Conservation (phyloP, 1,284 basidiomycete genomes). For the Exobasidium cylindrosporum region DNA sequence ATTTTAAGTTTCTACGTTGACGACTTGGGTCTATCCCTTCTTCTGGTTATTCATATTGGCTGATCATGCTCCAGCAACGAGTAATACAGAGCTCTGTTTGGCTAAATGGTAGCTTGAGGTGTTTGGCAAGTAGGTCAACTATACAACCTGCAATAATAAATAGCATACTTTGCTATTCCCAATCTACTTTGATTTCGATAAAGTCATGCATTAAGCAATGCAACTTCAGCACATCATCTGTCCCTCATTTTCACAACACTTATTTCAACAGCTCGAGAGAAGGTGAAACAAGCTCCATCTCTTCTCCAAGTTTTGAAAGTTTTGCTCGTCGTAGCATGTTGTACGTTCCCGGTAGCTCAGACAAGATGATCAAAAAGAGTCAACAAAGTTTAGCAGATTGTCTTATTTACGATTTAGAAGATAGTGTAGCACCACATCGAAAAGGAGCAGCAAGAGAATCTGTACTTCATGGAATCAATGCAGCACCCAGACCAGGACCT, state of each 20-base stretch:
- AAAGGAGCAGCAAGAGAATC: conserved; percentile 44
- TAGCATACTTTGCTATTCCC: too few relatives aligned
- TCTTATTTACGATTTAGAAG: conserved; percentile 52
- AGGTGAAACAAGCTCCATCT: background rate
- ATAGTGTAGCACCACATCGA: conserved; percentile 48
- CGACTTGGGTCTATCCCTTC: too few relatives aligned
- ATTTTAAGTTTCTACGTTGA: too few relatives aligned
- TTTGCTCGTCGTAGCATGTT: conserved; percentile 30
- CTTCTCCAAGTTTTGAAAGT: background rate
- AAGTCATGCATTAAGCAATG: too few relatives aligned
- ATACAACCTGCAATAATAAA: too few relatives aligned
- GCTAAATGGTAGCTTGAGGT: too few relatives aligned
- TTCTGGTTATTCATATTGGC: too few relatives aligned
- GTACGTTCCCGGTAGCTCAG: conserved; percentile 49
- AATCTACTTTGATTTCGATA: too few relatives aligned
- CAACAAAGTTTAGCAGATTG: conserved; percentile 33
- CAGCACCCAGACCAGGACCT: conserved; percentile 23
- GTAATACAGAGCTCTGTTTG: too few relatives aligned
- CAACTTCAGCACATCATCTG: background rate
- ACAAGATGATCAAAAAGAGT: conserved; percentile 51
- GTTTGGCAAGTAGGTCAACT: too few relatives aligned
- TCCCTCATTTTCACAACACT: background rate
- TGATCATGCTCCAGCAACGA: too few relatives aligned
- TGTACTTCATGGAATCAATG: conserved; percentile 41
- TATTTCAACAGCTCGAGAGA: background rate